These are phyloP conservation scores for Pascua sp. DNA, from an alignment of 1,284 basidiomycete species.

Conservation along the genomic window DNA sequence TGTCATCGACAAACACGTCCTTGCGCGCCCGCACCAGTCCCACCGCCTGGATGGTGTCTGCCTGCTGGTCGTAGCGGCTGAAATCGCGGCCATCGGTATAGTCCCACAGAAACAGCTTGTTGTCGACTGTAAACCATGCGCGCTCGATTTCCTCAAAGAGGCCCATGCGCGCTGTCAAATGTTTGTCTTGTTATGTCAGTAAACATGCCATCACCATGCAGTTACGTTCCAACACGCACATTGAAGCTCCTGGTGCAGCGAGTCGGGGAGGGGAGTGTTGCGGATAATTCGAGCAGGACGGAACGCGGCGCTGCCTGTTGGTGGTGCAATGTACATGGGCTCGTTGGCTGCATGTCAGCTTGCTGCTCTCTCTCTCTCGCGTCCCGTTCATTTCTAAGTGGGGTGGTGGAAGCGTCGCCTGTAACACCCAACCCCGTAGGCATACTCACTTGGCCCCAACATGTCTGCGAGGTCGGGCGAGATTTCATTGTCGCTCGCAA, in stretches of 20 bases:
- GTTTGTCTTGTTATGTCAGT: constrained; percentile 27
- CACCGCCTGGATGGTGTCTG: constrained; percentile 84
- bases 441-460: constrained; percentile 21
- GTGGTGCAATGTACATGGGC: constrained; percentile 20
- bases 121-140: constrained; percentile 93
- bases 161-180: constrained; percentile 62
- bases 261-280: constrained; percentile 41
- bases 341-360: constrained; percentile 19
- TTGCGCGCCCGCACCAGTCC: constrained; percentile 67
- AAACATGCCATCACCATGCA: background rate
- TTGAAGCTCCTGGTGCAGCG: constrained; percentile 41
- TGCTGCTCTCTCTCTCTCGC: no score
- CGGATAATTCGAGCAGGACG: constrained; percentile 22
- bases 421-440: background rate
- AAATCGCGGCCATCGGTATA: constrained; percentile 68
- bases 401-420: background rate
- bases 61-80: constrained; percentile 78
- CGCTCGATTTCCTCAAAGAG: constrained; percentile 89
- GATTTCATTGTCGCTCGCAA: constrained; percentile 38
- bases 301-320: constrained; percentile 20
- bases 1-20: constrained; percentile 87
- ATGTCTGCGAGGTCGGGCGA: constrained; percentile 35
- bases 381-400: no score
- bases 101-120: constrained; percentile 94
- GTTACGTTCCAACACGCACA: constrained; percentile 21